A percentile compares a stretch with the other conserved stretches of the same genome.
Conservation (phyloP, 2,329 filamentous ascomycete species). For the Triangularia setosa region DNA sequence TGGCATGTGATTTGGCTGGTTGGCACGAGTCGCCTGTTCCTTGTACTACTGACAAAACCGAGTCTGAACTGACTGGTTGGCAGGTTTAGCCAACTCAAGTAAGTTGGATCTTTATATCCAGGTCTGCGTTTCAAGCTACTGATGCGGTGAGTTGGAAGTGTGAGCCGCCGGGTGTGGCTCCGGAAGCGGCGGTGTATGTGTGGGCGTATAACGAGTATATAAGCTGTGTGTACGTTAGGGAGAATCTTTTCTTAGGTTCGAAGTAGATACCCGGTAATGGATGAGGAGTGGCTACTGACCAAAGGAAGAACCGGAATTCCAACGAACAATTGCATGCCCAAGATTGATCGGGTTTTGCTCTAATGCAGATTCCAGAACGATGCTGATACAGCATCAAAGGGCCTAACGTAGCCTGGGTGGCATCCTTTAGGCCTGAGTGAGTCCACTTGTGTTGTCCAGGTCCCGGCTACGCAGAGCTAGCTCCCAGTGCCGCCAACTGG, state of each 20-base stretch:
- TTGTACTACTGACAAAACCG: not conserved
- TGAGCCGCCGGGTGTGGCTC: not conserved
- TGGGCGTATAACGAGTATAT: not conserved
- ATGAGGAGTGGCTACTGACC: no score
- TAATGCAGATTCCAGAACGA: no score
- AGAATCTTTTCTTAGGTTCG: no score
- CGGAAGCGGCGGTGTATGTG: not conserved
- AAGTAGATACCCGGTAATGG: no score
- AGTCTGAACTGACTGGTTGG: not conserved
- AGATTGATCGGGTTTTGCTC: no score
- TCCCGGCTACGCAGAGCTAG: not conserved
- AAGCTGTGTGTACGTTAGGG: no score
- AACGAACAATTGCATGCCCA: no score
- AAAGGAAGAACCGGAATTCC: no score
- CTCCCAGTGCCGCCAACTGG: no score
- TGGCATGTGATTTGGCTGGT: constrained; percentile 8
- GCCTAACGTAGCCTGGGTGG: no score
- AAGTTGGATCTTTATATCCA: not conserved
- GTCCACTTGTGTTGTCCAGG: not conserved
- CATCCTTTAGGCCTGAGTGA: not conserved
- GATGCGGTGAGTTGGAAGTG: not conserved
- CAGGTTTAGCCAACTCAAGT: not conserved
- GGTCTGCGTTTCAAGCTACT: not conserved
- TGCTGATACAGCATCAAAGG: no score
- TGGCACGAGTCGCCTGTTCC: not conserved